These are phyloP conservation scores for Xylaria sp. DNA, from an alignment of 2,329 filamentous ascomycete species.

Conservation along the genomic window DNA sequence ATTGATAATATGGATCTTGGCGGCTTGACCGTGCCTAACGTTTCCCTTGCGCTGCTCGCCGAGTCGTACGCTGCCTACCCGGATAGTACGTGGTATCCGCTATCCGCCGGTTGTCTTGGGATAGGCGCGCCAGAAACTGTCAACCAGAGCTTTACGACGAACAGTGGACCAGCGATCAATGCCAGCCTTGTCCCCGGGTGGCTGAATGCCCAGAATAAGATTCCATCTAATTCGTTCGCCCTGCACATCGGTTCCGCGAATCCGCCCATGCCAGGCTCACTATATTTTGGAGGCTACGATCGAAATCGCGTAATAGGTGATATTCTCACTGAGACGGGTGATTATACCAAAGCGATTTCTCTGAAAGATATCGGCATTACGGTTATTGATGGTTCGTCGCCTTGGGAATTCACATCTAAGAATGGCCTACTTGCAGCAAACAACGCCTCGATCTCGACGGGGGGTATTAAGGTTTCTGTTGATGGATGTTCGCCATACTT, in stretches of 20 bases:
- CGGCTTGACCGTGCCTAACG: slow-evolving; percentile 32
- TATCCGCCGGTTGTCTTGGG: slow-evolving; percentile 42
- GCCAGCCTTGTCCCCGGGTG: slow-evolving; percentile 42
- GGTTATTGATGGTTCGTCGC: slow-evolving; percentile 48
- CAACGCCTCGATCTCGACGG: slow-evolving; percentile 37
- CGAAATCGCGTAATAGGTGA: slow-evolving; percentile 46
- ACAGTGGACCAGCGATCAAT: slow-evolving; percentile 33
- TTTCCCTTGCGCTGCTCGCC: slow-evolving; percentile 37
- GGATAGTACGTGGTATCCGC: slow-evolving; percentile 38
- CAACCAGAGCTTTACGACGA: slow-evolving; percentile 38
- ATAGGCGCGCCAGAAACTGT: slow-evolving; percentile 37
- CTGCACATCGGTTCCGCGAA: slow-evolving; percentile 50
- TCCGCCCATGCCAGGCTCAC: slow-evolving; percentile 43
- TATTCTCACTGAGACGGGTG: slow-evolving; percentile 33
- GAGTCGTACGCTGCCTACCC: slow-evolving; percentile 40
- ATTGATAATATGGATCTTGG: slow-evolving; percentile 37
- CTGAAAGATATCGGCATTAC: slow-evolving; percentile 50
- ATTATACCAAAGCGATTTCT: slow-evolving; percentile 36
- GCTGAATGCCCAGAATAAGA: slow-evolving; percentile 33
- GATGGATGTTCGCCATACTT: slow-evolving; percentile 49
- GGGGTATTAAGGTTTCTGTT: slow-evolving; percentile 39
- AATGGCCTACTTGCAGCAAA: slow-evolving; percentile 39
- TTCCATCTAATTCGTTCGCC: slow-evolving; percentile 48
- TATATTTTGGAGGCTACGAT: slow-evolving; percentile 50
- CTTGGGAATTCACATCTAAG: slow-evolving; percentile 43